phyloP scores from a whole-genome alignment of 352 stramenopile genomes.

The Pilasporangium apinafurcum region DNA sequence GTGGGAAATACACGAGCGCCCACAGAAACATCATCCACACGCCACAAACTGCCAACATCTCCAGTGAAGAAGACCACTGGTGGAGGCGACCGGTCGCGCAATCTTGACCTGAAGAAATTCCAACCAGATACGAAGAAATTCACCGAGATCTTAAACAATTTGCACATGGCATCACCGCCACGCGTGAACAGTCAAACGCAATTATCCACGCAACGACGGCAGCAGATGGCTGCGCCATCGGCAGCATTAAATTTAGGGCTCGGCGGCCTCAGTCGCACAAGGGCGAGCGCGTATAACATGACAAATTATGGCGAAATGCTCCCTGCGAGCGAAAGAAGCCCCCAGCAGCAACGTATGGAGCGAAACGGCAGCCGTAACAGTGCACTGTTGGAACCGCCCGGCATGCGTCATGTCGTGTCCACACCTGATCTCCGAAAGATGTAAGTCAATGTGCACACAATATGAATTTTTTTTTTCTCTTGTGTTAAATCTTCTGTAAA shows the following conservation, averaged over 20 bases:
- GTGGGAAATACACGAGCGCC: not conserved
- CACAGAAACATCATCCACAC: not conserved
- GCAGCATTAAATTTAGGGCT: slow-evolving; percentile 16
- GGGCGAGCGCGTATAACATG: too few species aligned
- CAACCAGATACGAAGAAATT: slow-evolving; percentile 70
- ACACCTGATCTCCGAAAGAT: slow-evolving; percentile 32
- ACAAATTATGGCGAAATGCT: too few species aligned
- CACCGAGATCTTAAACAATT: slow-evolving; percentile 64
- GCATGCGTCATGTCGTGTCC: slow-evolving; percentile 58
- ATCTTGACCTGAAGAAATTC: slow-evolving; percentile 70
- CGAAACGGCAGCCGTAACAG: not conserved
- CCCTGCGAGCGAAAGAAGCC: too few species aligned
- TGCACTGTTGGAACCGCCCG: slow-evolving; percentile 11
- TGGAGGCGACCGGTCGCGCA: slow-evolving; percentile 25
- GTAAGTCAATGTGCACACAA: slow-evolving; percentile 10
- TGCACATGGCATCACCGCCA: slow-evolving; percentile 47
- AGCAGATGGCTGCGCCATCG: slow-evolving; percentile 17
- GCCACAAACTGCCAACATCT: slow-evolving; percentile 3
- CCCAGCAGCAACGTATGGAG: not conserved
- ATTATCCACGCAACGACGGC: slow-evolving; percentile 5
- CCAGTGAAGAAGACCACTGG: slow-evolving; percentile 6
- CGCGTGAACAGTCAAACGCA: slow-evolving; percentile 10
- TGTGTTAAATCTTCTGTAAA: slow-evolving; percentile 1
- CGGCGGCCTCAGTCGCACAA: not conserved
- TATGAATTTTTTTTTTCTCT: slow-evolving; percentile 13